Evolutionary conservation across 352 stramenopile species (phyloP).

Genomic region (Pythium aristosporum): DNA sequence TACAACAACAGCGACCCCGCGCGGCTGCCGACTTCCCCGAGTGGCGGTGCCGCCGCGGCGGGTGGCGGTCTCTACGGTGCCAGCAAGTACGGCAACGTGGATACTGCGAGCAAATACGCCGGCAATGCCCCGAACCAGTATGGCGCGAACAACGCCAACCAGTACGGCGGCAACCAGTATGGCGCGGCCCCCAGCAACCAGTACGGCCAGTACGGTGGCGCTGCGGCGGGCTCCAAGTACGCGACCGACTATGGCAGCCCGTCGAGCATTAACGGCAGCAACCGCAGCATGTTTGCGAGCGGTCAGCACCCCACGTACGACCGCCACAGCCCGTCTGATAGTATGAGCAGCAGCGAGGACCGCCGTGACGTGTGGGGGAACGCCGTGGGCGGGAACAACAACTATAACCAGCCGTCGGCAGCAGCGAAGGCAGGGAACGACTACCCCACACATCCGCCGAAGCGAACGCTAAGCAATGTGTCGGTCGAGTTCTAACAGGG

Average conservation of each 20-base stretch:
- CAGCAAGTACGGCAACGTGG: constrained; percentile 26
- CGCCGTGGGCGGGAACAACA: neutral
- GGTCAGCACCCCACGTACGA: constrained; percentile 9
- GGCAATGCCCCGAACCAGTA: constrained; percentile 5
- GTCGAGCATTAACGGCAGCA: constrained; percentile 37
- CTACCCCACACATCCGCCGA: constrained; percentile 12
- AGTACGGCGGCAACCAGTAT: constrained; percentile 28
- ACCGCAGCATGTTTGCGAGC: constrained; percentile 14
- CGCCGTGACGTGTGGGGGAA: constrained; percentile 24
- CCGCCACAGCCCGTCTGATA: constrained; percentile 15
- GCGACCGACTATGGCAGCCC: constrained; percentile 50
- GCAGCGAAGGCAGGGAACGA: neutral
- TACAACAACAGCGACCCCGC: constrained; percentile 22
- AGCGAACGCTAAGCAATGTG: constrained; percentile 28
- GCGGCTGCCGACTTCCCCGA: constrained; percentile 15
- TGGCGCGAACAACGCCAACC: constrained; percentile 12
- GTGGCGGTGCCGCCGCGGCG: neutral
- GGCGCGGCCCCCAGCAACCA: constrained; percentile 14
- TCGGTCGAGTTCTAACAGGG: constrained; percentile 27
- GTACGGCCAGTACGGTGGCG: constrained; percentile 12
- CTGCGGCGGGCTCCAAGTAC: constrained; percentile 11
- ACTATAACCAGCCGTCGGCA: neutral
- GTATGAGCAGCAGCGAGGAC: constrained; percentile 21
- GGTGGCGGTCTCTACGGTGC: constrained; percentile 10
- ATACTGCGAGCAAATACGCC: neutral